Conservation (phyloP, 2,329 filamentous ascomycete species). For the Aspergillus felis region DNA sequence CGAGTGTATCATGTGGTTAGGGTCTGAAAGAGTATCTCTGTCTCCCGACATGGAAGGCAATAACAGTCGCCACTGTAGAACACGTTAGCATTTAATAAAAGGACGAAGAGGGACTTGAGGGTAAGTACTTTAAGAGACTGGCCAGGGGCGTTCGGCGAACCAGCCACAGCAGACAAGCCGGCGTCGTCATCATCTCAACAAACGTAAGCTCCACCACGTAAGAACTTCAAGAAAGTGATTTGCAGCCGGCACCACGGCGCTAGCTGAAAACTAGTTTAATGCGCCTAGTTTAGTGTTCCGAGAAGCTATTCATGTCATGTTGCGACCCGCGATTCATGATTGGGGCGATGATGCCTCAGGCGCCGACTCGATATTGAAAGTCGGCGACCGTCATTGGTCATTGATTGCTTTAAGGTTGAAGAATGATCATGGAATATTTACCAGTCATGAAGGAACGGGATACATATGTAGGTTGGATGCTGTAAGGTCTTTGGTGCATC, state of each 20-base stretch:
- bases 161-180: no score
- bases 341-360: not conserved
- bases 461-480: not conserved
- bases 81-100: not conserved
- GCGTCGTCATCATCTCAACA: not conserved
- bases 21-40: no score
- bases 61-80: no score
- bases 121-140: no score
- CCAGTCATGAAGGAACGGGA: not conserved
- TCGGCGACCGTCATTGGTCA: not conserved
- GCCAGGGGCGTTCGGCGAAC: not conserved
- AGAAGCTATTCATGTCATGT: not conserved
- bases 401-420: not conserved
- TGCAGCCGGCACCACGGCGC: no score
- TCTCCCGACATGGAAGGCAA: no score
- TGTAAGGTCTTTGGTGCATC: no score
- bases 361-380: no score
- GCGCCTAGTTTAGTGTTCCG: not conserved
- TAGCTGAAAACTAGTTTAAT: not conserved
- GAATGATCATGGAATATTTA: not conserved
- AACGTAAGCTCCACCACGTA: not conserved
- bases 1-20: no score
- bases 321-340: not conserved
- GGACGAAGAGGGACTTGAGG: not conserved
- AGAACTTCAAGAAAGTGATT: not conserved